These are phyloP conservation scores for Quercus rubra DNA, from an alignment of 306 rosid species.

Conservation along the genomic window DNA sequence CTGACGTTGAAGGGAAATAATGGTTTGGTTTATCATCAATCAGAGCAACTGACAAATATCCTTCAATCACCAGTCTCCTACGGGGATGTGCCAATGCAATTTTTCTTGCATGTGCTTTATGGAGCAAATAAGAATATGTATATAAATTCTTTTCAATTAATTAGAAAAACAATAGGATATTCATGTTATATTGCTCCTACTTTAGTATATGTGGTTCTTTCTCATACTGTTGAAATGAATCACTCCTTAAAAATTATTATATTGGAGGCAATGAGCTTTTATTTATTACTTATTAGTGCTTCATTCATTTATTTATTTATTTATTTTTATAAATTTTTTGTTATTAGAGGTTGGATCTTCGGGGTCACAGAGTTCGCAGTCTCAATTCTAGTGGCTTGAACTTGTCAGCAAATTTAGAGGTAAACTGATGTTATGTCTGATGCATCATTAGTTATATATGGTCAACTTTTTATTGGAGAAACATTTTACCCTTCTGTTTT, in stretches of 20 bases:
- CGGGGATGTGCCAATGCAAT: background rate
- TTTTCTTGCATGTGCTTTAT: slow-evolving; percentile 14
- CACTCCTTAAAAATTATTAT: background rate
- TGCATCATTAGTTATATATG: background rate
- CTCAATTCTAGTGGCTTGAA: slow-evolving; percentile 88
- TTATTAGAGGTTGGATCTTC: slow-evolving; percentile 87
- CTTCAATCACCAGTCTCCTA: background rate
- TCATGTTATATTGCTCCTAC: background rate
- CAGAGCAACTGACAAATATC: background rate
- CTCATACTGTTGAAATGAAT: background rate
- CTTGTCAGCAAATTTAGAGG: slow-evolving; percentile 93
- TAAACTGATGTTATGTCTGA: slow-evolving; percentile 31
- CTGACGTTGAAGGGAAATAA: background rate
- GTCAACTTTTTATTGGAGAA: slow-evolving; percentile 1
- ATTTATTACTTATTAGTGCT: slow-evolving; percentile 24
- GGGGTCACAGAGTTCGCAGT: slow-evolving; percentile 94
- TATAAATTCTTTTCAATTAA: too few relatives aligned
- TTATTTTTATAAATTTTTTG: background rate
- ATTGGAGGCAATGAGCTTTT: background rate
- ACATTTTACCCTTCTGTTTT: background rate
- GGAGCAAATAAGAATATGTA: background rate
- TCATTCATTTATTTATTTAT: background rate
- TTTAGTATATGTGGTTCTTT: background rate
- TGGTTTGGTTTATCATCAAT: background rate
- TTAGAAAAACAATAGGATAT: background rate